Evolutionary conservation across 179 eudicot genomes (phyloP).

Genomic region (Corrigiola litoralis): DNA sequence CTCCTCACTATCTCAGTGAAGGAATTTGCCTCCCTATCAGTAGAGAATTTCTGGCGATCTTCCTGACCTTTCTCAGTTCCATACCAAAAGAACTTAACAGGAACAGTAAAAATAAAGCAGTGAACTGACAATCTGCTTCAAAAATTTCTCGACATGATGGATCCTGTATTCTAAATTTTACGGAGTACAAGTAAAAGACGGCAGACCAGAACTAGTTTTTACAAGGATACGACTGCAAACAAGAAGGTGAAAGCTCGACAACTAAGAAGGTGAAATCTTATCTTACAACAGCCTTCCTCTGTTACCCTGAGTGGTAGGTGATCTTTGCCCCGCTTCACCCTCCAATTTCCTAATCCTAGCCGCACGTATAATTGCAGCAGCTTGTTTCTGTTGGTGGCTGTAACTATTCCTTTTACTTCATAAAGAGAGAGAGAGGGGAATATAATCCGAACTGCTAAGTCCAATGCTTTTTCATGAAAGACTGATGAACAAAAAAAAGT

Average conservation of each 20-base stretch:
- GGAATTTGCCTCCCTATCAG: too few species aligned
- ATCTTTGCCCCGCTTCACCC: conserved; percentile 26
- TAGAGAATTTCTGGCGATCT: too few species aligned
- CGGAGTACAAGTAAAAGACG: conserved; percentile 1
- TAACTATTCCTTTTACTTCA: conserved; percentile 68
- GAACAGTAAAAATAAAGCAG: neutral
- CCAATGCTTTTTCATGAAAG: too few species aligned
- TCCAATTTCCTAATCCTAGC: conserved; percentile 55
- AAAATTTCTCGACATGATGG: neutral
- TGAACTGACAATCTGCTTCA: neutral
- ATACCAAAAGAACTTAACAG: too few species aligned
- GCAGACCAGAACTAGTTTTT: conserved; percentile 2
- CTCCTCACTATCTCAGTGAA: too few species aligned
- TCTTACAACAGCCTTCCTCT: conserved; percentile 15
- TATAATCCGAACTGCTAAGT: too few species aligned
- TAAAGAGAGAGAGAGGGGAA: neutral
- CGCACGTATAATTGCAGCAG: conserved; percentile 49
- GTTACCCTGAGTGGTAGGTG: conserved; percentile 33
- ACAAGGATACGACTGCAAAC: conserved; percentile 15
- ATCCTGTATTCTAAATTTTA: conserved; percentile 4
- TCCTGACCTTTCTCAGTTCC: too few species aligned
- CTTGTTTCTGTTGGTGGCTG: conserved; percentile 51
- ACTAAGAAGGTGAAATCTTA: neutral
- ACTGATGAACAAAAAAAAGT: too few species aligned
- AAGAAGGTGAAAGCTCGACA: neutral